Percentiles rank a stretch among this genome's conserved stretches.
Conservation (phyloP, 2,329 filamentous ascomycete genomes). For the Fusarium tricinctum region DNA sequence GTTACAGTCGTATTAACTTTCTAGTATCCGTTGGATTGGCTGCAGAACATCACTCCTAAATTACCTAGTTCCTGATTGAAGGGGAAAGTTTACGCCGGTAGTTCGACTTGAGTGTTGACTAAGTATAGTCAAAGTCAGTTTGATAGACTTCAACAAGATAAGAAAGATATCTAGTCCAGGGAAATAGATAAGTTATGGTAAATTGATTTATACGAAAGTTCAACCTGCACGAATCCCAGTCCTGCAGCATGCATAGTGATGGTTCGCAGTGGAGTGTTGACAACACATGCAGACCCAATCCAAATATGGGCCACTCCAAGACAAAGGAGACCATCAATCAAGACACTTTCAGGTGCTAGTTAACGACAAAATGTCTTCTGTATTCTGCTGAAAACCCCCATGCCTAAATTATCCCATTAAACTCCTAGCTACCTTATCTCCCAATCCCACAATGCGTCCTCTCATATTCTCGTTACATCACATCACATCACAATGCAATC, state of each 20-base stretch:
- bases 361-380: background rate
- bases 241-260: background rate
- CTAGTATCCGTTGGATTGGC: no score
- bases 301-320: background rate
- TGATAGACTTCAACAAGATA: background rate
- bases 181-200: background rate
- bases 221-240: background rate
- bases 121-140: background rate
- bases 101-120: no score
- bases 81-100: no score
- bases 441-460: background rate
- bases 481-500: slow-evolving; percentile 41
- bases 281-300: background rate
- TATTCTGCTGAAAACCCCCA: slow-evolving; percentile 8
- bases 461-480: slow-evolving; percentile 22
- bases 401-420: slow-evolving; percentile 18
- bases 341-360: background rate
- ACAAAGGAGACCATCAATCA: background rate
- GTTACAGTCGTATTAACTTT: no score
- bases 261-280: background rate
- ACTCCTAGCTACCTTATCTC: slow-evolving; percentile 2
- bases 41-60: no score
- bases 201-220: background rate
- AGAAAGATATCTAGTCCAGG: background rate
- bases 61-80: no score